Percentiles rank a stretch among this genome's conserved stretches.
Conservation (phyloP, 83 land plant species). For the Diphasiastrum complanatum region DNA sequence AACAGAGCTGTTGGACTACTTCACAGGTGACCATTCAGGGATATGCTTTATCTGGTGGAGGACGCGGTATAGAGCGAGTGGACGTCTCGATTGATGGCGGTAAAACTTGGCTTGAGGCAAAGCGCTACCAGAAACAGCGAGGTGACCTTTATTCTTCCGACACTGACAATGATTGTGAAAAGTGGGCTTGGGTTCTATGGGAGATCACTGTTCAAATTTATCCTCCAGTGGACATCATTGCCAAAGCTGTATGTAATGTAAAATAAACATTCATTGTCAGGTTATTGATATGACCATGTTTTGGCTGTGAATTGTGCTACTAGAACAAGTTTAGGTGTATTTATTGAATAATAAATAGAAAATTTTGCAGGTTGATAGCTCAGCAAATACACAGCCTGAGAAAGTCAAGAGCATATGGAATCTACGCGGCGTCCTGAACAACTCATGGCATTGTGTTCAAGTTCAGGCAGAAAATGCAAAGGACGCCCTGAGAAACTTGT, state of each 20-base stretch:
- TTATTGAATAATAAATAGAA: not conserved
- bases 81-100: slow-evolving; percentile 11
- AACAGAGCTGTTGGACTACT: no score
- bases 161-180: not conserved
- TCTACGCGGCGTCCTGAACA: slow-evolving; percentile 6
- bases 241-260: slow-evolving; percentile 7
- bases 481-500: no score
- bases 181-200: slow-evolving; percentile 12
- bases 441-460: slow-evolving; percentile 6
- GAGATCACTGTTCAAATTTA: not conserved
- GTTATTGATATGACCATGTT: no score
- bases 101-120: slow-evolving; percentile 7
- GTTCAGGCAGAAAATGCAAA: not conserved
- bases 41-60: slow-evolving; percentile 13
- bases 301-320: not conserved
- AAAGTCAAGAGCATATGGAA: slow-evolving; percentile 11
- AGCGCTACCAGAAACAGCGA: not conserved
- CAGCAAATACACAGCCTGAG: slow-evolving; percentile 13
- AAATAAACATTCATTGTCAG: no score
- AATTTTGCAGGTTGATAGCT: not conserved
- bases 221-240: not conserved
- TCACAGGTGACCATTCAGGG: not conserved
- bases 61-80: slow-evolving; percentile 11
- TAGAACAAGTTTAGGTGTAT: not conserved
- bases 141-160: not conserved